Evolutionary conservation across 164 flowering plant genomes (phyloP).

Genomic region (Vitis rupestris): DNA sequence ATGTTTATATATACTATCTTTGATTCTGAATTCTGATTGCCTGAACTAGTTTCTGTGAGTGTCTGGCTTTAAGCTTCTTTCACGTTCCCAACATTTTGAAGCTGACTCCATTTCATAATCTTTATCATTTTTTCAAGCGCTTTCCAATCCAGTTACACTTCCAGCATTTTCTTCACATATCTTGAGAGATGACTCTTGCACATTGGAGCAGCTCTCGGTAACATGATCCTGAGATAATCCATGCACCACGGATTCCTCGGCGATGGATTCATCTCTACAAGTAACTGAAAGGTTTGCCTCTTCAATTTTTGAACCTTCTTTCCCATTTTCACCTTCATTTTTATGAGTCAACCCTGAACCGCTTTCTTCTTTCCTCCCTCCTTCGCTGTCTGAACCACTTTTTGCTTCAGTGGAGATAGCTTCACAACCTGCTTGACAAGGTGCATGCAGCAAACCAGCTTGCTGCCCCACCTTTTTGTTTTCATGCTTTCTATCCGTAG

Average conservation of each 20-base stretch:
- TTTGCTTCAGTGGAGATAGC: neutral
- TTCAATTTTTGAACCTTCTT: neutral
- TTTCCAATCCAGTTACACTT: neutral
- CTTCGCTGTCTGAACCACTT: neutral
- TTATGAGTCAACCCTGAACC: neutral
- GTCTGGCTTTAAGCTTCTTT: no score
- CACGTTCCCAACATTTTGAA: no score
- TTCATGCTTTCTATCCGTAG: no score
- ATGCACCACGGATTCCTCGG: neutral
- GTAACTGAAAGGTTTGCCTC: neutral
- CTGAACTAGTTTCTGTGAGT: no score
- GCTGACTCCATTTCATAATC: no score
- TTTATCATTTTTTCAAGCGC: no score
- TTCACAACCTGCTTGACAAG: neutral
- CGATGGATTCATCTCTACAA: neutral
- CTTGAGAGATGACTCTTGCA: neutral
- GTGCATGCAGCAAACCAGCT: no score
- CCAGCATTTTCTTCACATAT: neutral
- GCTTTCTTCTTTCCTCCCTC: neutral
- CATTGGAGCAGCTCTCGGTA: neutral
- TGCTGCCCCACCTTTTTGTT: no score
- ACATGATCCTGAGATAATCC: neutral
- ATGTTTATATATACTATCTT: no score
- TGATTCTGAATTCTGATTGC: no score
- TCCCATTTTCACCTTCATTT: neutral